phyloP scores from a whole-genome alignment of 768 basidiomycete genomes.

The Kondoa subrosea region DNA sequence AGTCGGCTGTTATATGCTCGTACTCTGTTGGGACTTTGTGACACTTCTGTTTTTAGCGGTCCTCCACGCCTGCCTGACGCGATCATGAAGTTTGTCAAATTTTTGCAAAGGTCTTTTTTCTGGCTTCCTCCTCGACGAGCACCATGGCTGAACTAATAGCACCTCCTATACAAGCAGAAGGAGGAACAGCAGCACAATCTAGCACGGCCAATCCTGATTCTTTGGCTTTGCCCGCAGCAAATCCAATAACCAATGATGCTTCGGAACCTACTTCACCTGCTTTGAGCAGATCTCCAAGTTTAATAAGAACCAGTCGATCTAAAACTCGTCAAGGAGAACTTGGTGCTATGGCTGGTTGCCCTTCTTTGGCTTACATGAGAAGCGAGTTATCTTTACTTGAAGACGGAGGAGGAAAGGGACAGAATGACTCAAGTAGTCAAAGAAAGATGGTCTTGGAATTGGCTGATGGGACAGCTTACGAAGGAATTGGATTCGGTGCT shows the following conservation, averaged over 20 bases:
- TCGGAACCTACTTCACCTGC: background rate
- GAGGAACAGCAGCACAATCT: background rate
- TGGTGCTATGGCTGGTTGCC: background rate
- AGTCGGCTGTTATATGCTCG: no score
- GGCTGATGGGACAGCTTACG: slow-evolving; percentile 67
- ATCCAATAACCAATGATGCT: background rate
- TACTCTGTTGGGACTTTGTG: no score
- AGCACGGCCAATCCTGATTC: background rate
- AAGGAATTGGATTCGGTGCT: slow-evolving; percentile 86
- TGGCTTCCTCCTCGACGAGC: background rate
- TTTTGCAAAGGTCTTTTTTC: background rate
- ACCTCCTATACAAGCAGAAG: background rate
- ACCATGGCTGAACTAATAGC: background rate
- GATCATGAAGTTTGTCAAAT: no score
- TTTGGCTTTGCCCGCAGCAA: background rate
- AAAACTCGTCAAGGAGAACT: background rate
- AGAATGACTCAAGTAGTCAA: background rate
- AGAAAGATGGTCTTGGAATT: slow-evolving; percentile 54
- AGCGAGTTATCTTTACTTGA: background rate
- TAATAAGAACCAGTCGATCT: background rate
- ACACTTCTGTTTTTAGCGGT: no score
- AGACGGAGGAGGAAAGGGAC: background rate
- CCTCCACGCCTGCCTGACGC: no score
- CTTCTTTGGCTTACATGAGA: background rate
- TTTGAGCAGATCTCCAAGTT: background rate